Evolutionary conservation across 2,329 filamentous ascomycete species (phyloP).

Genomic region (Microcera coccophila): DNA sequence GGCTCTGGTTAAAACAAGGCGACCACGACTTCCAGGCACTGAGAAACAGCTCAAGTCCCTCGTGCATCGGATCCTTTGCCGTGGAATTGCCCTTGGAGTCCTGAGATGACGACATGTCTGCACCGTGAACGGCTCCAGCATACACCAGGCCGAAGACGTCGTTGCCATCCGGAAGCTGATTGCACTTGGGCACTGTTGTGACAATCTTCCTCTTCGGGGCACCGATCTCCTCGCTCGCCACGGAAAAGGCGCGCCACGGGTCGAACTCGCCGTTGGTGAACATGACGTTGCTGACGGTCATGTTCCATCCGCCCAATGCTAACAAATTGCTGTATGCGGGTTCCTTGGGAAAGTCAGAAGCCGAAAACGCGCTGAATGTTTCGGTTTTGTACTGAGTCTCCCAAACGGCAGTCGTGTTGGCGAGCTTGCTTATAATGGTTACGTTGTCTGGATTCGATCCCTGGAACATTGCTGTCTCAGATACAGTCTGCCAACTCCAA

Average conservation of each 20-base stretch:
- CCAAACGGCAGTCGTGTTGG: neutral
- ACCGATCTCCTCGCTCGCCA: constrained; percentile 8
- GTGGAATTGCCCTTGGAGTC: constrained; percentile 2
- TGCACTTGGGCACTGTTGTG: constrained; percentile 8
- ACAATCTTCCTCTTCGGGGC: constrained; percentile 3
- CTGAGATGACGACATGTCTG: constrained; percentile 5
- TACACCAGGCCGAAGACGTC: constrained; percentile 13
- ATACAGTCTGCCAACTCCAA: constrained; percentile 15
- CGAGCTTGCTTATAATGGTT: no score
- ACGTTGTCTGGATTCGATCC: constrained; percentile 11
- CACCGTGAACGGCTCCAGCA: constrained; percentile 9
- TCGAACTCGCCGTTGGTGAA: constrained; percentile 31
- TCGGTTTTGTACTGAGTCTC: neutral
- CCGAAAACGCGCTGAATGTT: constrained; percentile 1
- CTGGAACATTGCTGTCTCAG: constrained; percentile 13
- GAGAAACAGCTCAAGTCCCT: constrained; percentile 13
- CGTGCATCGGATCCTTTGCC: constrained; percentile 3
- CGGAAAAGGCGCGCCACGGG: constrained; percentile 24
- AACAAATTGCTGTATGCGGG: constrained; percentile 37
- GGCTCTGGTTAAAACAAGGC: constrained; percentile 16
- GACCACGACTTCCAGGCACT: constrained; percentile 12
- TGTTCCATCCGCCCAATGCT: constrained; percentile 27
- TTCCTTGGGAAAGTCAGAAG: constrained; percentile 3
- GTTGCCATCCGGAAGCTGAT: constrained; percentile 3
- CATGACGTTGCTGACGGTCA: constrained; percentile 23